A percentile compares a stretch with the other conserved stretches of the same genome.
phyloP scores from a whole-genome alignment of 2,329 filamentous ascomycete species.

The Endoconidiophora laricicola region DNA sequence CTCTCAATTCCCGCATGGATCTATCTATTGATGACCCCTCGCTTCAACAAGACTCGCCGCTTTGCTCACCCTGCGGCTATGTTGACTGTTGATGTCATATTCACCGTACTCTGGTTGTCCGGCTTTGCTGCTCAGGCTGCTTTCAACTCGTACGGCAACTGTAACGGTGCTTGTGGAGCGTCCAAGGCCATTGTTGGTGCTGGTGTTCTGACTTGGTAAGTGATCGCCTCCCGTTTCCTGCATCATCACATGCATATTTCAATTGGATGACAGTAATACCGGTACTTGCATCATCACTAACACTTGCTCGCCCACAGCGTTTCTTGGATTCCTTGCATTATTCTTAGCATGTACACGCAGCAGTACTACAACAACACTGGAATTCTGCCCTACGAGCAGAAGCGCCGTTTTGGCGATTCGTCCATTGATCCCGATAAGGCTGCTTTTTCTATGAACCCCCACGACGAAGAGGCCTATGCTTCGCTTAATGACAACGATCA shows the following conservation, averaged over 20 bases:
- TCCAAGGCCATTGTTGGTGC: slow-evolving; percentile 48
- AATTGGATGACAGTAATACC: background rate
- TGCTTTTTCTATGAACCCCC: slow-evolving; percentile 50
- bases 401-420: slow-evolving; percentile 24
- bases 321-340: slow-evolving; percentile 35
- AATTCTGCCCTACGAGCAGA: slow-evolving; percentile 41
- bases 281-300: background rate
- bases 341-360: slow-evolving; percentile 42
- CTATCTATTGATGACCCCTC: slow-evolving; percentile 47
- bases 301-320: slow-evolving; percentile 26
- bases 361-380: slow-evolving; percentile 46
- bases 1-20: slow-evolving; percentile 46
- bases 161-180: slow-evolving; percentile 38
- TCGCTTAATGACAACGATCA: slow-evolving; percentile 39
- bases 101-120: slow-evolving; percentile 46
- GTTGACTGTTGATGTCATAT: slow-evolving; percentile 39
- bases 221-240: slow-evolving; percentile 8
- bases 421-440: slow-evolving; percentile 51
- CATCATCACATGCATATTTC: background rate
- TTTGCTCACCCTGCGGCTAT: slow-evolving; percentile 47
- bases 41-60: slow-evolving; percentile 43
- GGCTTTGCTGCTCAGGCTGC: slow-evolving; percentile 49
- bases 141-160: slow-evolving; percentile 41
- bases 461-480: slow-evolving; percentile 49
- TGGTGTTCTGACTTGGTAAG: slow-evolving; percentile 46